Evolutionary conservation across 73 alveolate species (phyloP), one percentile per base, ranked within the genome.

Genomic region (Paramecium pentaurelia): DNA sequence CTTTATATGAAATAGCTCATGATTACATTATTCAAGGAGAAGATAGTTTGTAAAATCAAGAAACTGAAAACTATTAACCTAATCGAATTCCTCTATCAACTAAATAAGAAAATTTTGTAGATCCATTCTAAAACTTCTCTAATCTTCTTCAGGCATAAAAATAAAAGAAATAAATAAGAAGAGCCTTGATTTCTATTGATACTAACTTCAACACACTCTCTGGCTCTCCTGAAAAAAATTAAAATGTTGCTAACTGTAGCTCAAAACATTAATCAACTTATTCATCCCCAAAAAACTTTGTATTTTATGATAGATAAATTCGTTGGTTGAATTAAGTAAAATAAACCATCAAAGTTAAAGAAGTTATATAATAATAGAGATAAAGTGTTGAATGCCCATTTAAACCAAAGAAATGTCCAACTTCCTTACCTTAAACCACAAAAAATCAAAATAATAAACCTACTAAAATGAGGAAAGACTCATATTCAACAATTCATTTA

Each of bases 1-100:
- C 60, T 73, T 40, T 73, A 64, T 64, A 64, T 28, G 84, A 64
- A 37, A 37, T 73, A 30, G 87, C 87, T 22, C 87, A 73, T 73
- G 87, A 73, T 73, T 73, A 73, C 47, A 44, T 40, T 9, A 73
- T 73, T 14, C 0, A 37, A 36, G 87, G 87, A 37, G 87, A 73
- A 38, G 87, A 73, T 22, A 64, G 84, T 10, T 34, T 64, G 20
- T 54, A 54, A 1, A 54, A n/a, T 54, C 32, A 54, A 54, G 70
- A 54, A 54, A 18, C 32, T 54, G 70, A 54, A 54, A 54, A 54
- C 70, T 54, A 54, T 25, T 4, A 54, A 22, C 34, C 70, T 0
- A 54, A 54, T 54, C 28, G 8, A 18, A 54, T 8, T 54, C 32
- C 28, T 3, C 32, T 16, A 8, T 54, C 70, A 54, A 8, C 34